Evolutionary conservation across 352 stramenopile genomes (phyloP), one percentile per base, ranked within the genome.

Genomic region (Globisporangium abappressorium): DNA sequence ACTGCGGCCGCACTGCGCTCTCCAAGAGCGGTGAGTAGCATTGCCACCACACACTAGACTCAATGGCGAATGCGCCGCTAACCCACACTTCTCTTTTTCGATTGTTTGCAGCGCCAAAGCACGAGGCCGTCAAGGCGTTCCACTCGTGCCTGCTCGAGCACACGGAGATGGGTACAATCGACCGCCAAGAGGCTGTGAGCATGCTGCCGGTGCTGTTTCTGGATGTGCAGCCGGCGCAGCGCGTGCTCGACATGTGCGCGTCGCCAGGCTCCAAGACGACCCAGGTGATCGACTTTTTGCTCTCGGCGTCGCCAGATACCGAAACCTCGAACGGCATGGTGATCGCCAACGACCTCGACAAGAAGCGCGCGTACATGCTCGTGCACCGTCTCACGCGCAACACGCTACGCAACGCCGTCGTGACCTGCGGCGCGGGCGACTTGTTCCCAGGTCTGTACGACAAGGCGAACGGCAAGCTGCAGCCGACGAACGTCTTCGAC

Each of bases 231-330:
- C 86, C 83, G 2, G 73, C 91, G 64, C 86, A 99, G 66, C 72
- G 65, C 38, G 85, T 93, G 54, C 75, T 95, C 30, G 86, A 96
- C 66, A 94, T 96, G 85, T 94, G 87, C 68, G 97, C 98, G 15
- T 98, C 98, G n/a, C 98, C 98, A 0, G 98, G 98, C 18, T 98
- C 92, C 54, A 99, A 99, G 77, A 99, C 98, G 26, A 97, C 92
- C 51, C 97, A 99, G 76, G 84, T 99, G 59, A 81, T 99, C 20
- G 98, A 98, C 62, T 90, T 94, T 47, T 67, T 95, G 41, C 65
- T 87, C 18, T 26, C 66, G 46, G 38, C 47, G 5, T 43, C 57
- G 22, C 36, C 65, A 6, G 24, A 60, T 2, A 60, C 41, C 5
- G 55, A 70, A 5, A 34, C 43, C 65, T 76, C 73, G 46, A 78